Conservation (phyloP, 768 basidiomycete species). For the Suillus bovinus region DNA sequence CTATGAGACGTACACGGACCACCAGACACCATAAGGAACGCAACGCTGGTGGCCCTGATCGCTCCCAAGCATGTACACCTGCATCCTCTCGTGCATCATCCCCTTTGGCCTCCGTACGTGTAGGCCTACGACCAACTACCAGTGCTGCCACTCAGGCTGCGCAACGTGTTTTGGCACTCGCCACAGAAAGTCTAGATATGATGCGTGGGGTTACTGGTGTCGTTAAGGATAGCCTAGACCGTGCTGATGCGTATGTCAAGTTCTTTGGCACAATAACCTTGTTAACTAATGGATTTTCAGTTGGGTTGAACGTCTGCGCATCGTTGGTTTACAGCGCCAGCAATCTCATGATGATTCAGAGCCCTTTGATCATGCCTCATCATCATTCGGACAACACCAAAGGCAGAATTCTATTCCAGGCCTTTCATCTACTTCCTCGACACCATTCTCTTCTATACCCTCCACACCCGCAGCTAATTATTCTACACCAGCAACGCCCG, state of each 20-base stretch:
- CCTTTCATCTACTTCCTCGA: slow-evolving; percentile 32
- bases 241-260: slow-evolving; percentile 74
- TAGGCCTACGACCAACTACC: slow-evolving; percentile 35
- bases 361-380: slow-evolving; percentile 5
- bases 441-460: slow-evolving; percentile 32
- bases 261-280: slow-evolving; percentile 4
- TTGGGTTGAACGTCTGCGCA: slow-evolving; percentile 81
- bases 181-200: slow-evolving; percentile 93
- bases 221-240: slow-evolving; percentile 83
- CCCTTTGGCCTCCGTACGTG: slow-evolving; percentile 28
- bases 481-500: slow-evolving; percentile 8
- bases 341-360: slow-evolving; percentile 24
- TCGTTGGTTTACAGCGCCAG: slow-evolving; percentile 73
- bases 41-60: slow-evolving; percentile 35
- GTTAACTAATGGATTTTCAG: slow-evolving; percentile 33
- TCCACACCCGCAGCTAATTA: slow-evolving; percentile 23
- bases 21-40: slow-evolving; percentile 38
- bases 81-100: slow-evolving; percentile 37
- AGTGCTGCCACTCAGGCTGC: slow-evolving; percentile 72
- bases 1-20: slow-evolving; percentile 18
- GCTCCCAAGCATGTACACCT: slow-evolving; percentile 32
- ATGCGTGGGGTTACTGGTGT: slow-evolving; percentile 86
- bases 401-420: slow-evolving; percentile 24
- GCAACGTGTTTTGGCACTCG: slow-evolving; percentile 77
- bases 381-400: slow-evolving; percentile 14